Conservation (phyloP, 495 filamentous ascomycete species). For the Penicillium ochrochloron region DNA sequence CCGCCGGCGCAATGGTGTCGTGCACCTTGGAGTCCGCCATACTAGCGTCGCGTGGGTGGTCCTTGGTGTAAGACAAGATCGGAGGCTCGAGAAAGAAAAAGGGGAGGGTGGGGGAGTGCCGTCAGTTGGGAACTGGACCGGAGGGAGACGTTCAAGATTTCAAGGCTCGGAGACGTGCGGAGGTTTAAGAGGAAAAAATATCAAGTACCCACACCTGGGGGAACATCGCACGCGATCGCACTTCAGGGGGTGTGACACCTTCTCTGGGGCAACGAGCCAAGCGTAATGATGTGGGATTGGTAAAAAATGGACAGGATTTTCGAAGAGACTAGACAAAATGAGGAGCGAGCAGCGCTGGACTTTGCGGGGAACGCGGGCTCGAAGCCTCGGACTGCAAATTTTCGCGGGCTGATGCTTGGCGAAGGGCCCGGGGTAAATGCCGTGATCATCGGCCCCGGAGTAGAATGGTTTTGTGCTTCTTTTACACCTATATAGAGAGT, state of each 20-base stretch:
- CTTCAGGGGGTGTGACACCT: constrained; percentile 16
- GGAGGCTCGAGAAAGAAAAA: constrained; percentile 1
- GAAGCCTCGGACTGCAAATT: constrained; percentile 24
- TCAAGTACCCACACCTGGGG: constrained; percentile 30
- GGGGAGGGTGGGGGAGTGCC: not conserved
- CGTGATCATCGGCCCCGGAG: not conserved
- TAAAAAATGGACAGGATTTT: constrained; percentile 7
- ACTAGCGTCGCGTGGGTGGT: constrained; percentile 16
- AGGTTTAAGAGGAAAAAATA: constrained; percentile 17
- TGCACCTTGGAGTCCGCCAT: constrained; percentile 33
- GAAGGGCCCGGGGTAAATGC: constrained; percentile 9
- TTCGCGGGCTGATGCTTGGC: constrained; percentile 25
- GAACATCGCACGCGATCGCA: constrained; percentile 31
- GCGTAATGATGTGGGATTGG: not conserved
- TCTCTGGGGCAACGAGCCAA: constrained; percentile 5
- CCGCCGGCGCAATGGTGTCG: constrained; percentile 36
- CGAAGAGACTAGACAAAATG: constrained; percentile 18
- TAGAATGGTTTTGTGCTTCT: not conserved
- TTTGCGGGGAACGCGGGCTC: constrained; percentile 30
- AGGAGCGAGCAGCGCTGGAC: constrained; percentile 14
- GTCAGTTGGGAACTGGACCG: not conserved
- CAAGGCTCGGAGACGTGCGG: constrained; percentile 23
- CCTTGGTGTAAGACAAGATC: constrained; percentile 32
- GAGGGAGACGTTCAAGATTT: constrained; percentile 8
- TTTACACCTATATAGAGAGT: not conserved